A percentile compares a stretch with the other conserved stretches of the same genome.
Conservation (phyloP, 1,139 yeast genomes). For the Suhomyces bolitotheri region DNA sequence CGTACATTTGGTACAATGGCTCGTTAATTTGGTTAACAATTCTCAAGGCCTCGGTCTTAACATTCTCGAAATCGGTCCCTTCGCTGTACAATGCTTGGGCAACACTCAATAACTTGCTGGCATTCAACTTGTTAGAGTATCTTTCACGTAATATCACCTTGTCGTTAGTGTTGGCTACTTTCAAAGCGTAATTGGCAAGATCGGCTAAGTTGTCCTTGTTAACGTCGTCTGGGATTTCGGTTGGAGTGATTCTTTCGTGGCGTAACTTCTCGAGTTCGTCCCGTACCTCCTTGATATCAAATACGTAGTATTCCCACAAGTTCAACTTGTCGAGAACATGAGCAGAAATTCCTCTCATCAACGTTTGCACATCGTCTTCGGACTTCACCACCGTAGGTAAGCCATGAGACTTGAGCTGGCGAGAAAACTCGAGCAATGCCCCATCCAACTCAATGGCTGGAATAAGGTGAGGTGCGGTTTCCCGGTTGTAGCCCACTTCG, state of each 20-base stretch:
- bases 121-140: constrained; percentile 55
- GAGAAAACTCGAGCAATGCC: constrained; percentile 64
- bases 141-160: constrained; percentile 35
- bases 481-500: constrained; percentile 82
- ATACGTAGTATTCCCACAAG: constrained; percentile 87
- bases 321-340: constrained; percentile 67
- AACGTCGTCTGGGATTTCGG: constrained; percentile 32
- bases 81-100: constrained; percentile 33
- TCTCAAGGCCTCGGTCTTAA: constrained; percentile 45
- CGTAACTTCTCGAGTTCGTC: constrained; percentile 32
- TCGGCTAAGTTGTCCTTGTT: constrained; percentile 37
- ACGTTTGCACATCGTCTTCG: constrained; percentile 53
- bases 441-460: constrained; percentile 85
- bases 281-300: constrained; percentile 49
- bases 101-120: constrained; percentile 49
- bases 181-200: constrained; percentile 54
- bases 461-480: constrained; percentile 84
- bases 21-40: constrained; percentile 77
- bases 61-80: constrained; percentile 34
- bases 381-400: constrained; percentile 56
- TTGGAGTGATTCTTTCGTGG: constrained; percentile 21
- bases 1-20: constrained; percentile 72
- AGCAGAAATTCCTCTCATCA: constrained; percentile 65
- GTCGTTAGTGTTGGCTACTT: constrained; percentile 33
- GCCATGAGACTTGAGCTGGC: constrained; percentile 51